A percentile compares a stretch with the other conserved stretches of the same genome.
Conservation (phyloP, 1,284 basidiomycete genomes). For the Gomphus bonarii region DNA sequence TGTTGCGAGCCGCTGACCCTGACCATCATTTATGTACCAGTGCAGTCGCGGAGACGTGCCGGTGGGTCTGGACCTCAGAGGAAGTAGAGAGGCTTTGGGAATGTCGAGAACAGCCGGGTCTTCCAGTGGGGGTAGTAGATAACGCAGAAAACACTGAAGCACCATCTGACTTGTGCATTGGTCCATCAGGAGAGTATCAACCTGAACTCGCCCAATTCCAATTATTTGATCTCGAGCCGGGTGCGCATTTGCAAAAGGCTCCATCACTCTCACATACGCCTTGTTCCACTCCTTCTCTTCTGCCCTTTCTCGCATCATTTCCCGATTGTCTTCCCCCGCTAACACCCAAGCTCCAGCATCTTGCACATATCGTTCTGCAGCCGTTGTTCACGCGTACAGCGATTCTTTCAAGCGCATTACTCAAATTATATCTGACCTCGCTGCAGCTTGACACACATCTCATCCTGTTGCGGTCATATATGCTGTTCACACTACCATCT, state of each 20-base stretch:
- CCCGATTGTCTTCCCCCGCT: conserved; percentile 48
- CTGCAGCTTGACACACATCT: conserved; percentile 44
- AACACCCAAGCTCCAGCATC: conserved; percentile 49
- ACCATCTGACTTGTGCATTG: conserved; percentile 26
- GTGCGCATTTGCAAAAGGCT: conserved; percentile 23
- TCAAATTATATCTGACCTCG: conserved; percentile 52
- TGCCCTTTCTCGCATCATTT: conserved; percentile 43
- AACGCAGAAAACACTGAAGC: not conserved
- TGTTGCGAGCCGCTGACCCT: conserved; percentile 51
- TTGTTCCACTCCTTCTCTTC: conserved; percentile 21
- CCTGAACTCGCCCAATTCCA: conserved; percentile 37
- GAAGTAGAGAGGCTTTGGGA: conserved; percentile 29
- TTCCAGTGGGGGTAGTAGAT: not conserved
- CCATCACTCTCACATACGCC: conserved; percentile 16
- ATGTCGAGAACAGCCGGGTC: not conserved
- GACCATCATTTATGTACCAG: conserved; percentile 41
- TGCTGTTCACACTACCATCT: conserved; percentile 51
- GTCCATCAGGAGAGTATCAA: conserved; percentile 15
- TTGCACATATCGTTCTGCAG: conserved; percentile 47
- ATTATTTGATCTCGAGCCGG: conserved; percentile 60
- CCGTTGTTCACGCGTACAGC: conserved; percentile 47
- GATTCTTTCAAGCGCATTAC: conserved; percentile 48
- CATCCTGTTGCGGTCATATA: conserved; percentile 53
- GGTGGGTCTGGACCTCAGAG: conserved; percentile 56
- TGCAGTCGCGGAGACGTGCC: conserved; percentile 23